Evolutionary conservation across 768 basidiomycete species (phyloP), one percentile per base, ranked within the genome.

Genomic region (Suillus spraguei): DNA sequence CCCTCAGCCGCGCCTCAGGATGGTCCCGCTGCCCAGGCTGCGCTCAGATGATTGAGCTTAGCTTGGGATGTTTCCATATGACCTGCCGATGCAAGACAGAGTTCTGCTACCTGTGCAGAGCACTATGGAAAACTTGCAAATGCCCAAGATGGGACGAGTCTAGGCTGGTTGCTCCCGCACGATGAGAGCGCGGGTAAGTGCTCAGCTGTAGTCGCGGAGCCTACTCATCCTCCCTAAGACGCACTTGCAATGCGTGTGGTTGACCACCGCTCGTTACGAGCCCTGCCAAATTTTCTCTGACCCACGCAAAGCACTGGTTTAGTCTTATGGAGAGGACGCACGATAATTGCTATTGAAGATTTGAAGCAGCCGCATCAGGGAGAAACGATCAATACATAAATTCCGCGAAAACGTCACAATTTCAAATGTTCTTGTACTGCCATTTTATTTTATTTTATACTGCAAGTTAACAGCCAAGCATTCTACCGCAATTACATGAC

Each of bases 61-160:
- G 69, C 7, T 14, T 67, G 13, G 79, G 79, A 0, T 81, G 79
- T 59, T 77, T 70, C 66, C 80, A 81, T 62, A 79, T 81, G 75
- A 76, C 74, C 1, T 81, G 80, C 56, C 64, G 73, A 28, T 81
- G 80, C 67, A 61, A 69, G 41, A 75, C 74, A 10, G 70, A 79
- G 55, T 81, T 81, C 46, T 81, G 80, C 65, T 81, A 81, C 53
- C 64, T 86, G 76, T 80, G 86, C 78, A 59, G 79, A 78, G 81
- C 68, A 28, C 75, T 60, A 5, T 92, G 90, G 90, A 90, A 89
- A 74, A 78, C 75, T 1, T 92, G 91, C 66, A 14, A 0, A 0
- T 91, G 90, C 65, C 79, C 80, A 0, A 85, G 87, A 63, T 91
- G 89, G 88, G 88, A 90, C 24, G 89, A 91, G 68, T 44, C 22